phyloP scores from a whole-genome alignment of 352 stramenopile species.

The Phytophthora uliginosa region DNA sequence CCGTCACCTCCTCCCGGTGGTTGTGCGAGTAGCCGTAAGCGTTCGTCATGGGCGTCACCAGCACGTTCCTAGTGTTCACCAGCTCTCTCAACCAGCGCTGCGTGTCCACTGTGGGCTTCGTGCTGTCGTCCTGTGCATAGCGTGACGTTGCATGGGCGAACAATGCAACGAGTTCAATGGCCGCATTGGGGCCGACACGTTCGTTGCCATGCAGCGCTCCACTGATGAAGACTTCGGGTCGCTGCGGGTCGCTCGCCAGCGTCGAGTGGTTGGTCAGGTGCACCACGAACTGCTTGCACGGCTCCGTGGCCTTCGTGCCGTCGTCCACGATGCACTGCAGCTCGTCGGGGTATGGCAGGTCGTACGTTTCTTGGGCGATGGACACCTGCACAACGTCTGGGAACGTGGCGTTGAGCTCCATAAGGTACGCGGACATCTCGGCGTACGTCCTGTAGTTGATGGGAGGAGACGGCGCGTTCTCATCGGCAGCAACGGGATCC shows the following conservation, averaged over 20 bases:
- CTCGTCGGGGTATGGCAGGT: slow-evolving; percentile 74
- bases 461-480: slow-evolving; percentile 9
- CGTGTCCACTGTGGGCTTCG: slow-evolving; percentile 54
- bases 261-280: slow-evolving; percentile 92
- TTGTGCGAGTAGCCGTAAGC: slow-evolving; percentile 93
- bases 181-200: slow-evolving; percentile 92
- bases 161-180: slow-evolving; percentile 93
- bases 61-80: slow-evolving; percentile 88
- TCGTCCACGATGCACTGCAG: slow-evolving; percentile 72
- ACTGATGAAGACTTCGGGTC: slow-evolving; percentile 97
- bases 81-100: slow-evolving; percentile 80
- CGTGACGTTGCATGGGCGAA: slow-evolving; percentile 70
- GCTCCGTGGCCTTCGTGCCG: slow-evolving; percentile 34
- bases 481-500: neutral
- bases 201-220: slow-evolving; percentile 98
- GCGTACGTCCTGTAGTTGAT: slow-evolving; percentile 78
- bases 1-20: slow-evolving; percentile 78
- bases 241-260: slow-evolving; percentile 59
- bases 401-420: slow-evolving; percentile 79
- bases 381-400: slow-evolving; percentile 85
- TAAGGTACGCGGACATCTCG: slow-evolving; percentile 70
- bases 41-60: slow-evolving; percentile 95
- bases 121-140: slow-evolving; percentile 37
- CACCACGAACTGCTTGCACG: slow-evolving; percentile 89
- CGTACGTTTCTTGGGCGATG: slow-evolving; percentile 87